Percentiles rank a stretch among this genome's conserved stretches.
Conservation (phyloP, 1,139 yeast species). For the Debaryomyces subglobosus region DNA sequence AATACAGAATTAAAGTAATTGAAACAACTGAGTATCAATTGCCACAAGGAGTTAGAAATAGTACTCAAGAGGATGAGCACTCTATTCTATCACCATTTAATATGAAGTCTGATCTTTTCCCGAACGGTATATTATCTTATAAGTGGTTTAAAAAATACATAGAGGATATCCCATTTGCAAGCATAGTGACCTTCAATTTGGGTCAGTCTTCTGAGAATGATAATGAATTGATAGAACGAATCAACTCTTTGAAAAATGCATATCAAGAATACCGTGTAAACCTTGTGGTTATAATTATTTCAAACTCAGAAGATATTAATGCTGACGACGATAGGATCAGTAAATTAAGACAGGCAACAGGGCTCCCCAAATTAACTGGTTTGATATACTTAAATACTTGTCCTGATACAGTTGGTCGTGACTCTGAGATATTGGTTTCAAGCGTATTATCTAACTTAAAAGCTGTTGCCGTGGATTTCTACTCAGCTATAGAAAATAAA, state of each 20-base stretch:
- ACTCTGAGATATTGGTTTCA: conserved; percentile 32
- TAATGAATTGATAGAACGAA: conserved; percentile 20
- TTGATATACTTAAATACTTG: conserved; percentile 27
- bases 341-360: conserved; percentile 31
- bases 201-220: conserved; percentile 20
- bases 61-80: conserved; percentile 21
- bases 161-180: conserved; percentile 37
- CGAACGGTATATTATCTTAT: conserved; percentile 43
- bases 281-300: conserved; percentile 32
- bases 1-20: conserved; percentile 30
- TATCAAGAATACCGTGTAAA: conserved; percentile 25
- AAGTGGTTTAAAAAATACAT: conserved; percentile 44
- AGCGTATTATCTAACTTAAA: conserved; percentile 36
- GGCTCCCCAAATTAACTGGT: conserved; percentile 35
- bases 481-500: conserved; percentile 32
- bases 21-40: conserved; percentile 5
- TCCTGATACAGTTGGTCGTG: conserved; percentile 22
- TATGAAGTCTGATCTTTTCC: conserved; percentile 38
- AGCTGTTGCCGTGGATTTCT: conserved; percentile 36
- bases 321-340: conserved; percentile 25
- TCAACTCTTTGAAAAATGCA: conserved; percentile 22
- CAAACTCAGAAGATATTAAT: conserved; percentile 11
- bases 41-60: not conserved
- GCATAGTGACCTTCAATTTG: conserved; percentile 26
- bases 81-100: conserved; percentile 43